Percentiles rank a stretch among this genome's conserved stretches.
Evolutionary conservation across 345 rosid species (phyloP).

Genomic region (Camelina hispida): DNA sequence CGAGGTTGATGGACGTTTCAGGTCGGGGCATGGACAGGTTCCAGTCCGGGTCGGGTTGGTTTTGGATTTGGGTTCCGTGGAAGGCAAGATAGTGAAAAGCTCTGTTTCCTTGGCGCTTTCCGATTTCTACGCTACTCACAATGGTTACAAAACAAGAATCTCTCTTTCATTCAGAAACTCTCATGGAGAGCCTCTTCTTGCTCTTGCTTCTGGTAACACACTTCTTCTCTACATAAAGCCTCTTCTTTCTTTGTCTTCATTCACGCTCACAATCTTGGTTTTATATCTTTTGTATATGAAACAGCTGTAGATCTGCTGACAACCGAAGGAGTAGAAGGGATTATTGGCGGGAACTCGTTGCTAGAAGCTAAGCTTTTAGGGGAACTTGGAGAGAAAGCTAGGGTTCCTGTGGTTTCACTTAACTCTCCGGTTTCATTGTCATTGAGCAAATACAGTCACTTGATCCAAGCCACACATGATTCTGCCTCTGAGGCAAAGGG

Average conservation of each 20-base stretch:
- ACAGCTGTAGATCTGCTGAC: conserved; percentile 39
- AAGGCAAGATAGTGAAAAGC: conserved; percentile 34
- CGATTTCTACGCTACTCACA: conserved; percentile 31
- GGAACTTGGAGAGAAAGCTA: conserved; percentile 42
- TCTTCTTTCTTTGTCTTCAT: background rate
- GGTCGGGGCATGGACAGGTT: background rate
- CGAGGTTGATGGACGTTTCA: conserved; percentile 3
- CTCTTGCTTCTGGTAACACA: conserved; percentile 35
- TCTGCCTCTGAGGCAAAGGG: conserved; percentile 39
- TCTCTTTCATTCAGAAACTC: conserved; percentile 35
- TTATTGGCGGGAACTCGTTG: conserved; percentile 31
- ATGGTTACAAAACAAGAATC: conserved; percentile 21
- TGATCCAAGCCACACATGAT: conserved; percentile 42
- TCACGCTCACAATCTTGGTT: background rate
- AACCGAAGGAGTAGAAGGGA: conserved; percentile 25
- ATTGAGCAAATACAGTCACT: conserved; percentile 27
- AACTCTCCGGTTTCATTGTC: conserved; percentile 9
- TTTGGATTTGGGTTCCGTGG: conserved; percentile 38
- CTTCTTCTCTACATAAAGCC: background rate
- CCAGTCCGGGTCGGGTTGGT: conserved; percentile 32
- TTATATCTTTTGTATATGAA: background rate
- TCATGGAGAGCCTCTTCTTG: conserved; percentile 39
- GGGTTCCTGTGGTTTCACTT: conserved; percentile 44
- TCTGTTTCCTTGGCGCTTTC: conserved; percentile 42
- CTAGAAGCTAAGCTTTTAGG: conserved; percentile 37